A percentile compares a stretch with the other conserved stretches of the same genome.
phyloP scores from a whole-genome alignment of 805 yeast genomes.

The Geotrichum ghanense region DNA sequence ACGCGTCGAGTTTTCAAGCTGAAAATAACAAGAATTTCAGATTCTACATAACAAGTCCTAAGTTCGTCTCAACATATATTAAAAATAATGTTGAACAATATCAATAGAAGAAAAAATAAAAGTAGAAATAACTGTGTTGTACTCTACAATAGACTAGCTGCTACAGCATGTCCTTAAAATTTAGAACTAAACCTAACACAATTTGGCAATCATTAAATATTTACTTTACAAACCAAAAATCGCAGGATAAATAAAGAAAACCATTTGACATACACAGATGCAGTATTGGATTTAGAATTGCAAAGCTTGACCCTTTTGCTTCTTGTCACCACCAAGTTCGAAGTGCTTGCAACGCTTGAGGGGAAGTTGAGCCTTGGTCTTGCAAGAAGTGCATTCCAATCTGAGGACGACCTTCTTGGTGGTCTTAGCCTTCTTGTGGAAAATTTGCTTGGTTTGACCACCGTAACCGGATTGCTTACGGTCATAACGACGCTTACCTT shows the following conservation, averaged over 20 bases:
- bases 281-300: constrained; percentile 61
- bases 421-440: constrained; percentile 99
- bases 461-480: constrained; percentile 99
- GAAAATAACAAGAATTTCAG: no score
- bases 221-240: constrained; percentile 1
- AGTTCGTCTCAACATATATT: no score
- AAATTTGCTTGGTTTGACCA: constrained; percentile 99
- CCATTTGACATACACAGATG: background rate
- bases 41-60: no score
- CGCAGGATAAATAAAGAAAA: background rate
- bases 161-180: no score
- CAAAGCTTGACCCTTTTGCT: constrained; percentile 99
- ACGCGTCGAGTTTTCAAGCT: no score
- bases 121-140: no score
- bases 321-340: constrained; percentile 99
- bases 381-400: constrained; percentile 97
- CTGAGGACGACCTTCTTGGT: constrained; percentile 99
- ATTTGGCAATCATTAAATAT: background rate
- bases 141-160: constrained; percentile 14
- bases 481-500: constrained; percentile 99
- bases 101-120: no score
- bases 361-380: constrained; percentile 96
- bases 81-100: no score
- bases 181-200: no score
- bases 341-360: constrained; percentile 99